Conservation (phyloP, 2,329 filamentous ascomycete genomes). For the Colletotrichum sansevieriae region DNA sequence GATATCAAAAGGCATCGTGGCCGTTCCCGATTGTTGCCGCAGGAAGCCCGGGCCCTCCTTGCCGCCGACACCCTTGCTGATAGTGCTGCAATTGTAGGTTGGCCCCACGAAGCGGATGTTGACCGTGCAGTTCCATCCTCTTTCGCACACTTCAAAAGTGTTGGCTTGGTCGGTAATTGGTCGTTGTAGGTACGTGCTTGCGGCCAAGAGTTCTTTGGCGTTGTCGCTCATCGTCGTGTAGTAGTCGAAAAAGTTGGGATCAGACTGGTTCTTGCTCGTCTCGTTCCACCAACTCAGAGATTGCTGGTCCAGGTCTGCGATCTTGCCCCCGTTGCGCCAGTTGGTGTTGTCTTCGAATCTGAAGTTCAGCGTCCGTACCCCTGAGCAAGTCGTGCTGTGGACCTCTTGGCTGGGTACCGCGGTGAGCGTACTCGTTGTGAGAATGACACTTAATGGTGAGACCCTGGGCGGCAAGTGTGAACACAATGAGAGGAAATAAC, state of each 20-base stretch:
- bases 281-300: conserved; percentile 50
- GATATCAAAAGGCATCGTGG: conserved; percentile 46
- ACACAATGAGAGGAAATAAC: no score
- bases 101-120: conserved; percentile 50
- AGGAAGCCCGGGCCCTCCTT: background rate
- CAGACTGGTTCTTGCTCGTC: conserved; percentile 43
- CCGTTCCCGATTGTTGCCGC: conserved; percentile 40
- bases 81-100: conserved; percentile 50
- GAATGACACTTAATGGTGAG: conserved; percentile 53
- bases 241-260: conserved; percentile 50
- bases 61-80: conserved; percentile 35
- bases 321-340: conserved; percentile 49
- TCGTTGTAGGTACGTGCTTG: conserved; percentile 44
- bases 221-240: conserved; percentile 44
- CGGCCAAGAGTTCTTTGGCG: conserved; percentile 46
- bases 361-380: conserved; percentile 51
- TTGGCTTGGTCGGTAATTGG: conserved; percentile 47
- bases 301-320: conserved; percentile 46
- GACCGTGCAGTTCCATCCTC: conserved; percentile 53
- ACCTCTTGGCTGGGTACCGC: conserved; percentile 45
- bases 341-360: conserved; percentile 50
- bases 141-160: conserved; percentile 49
- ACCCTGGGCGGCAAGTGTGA: background rate
- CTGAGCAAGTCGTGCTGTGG: conserved; percentile 44
- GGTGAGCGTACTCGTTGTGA: conserved; percentile 53